Base-by-base conservation (phyloP, 805 yeast species). In the Saccharomycopsis babjevae region DNA sequence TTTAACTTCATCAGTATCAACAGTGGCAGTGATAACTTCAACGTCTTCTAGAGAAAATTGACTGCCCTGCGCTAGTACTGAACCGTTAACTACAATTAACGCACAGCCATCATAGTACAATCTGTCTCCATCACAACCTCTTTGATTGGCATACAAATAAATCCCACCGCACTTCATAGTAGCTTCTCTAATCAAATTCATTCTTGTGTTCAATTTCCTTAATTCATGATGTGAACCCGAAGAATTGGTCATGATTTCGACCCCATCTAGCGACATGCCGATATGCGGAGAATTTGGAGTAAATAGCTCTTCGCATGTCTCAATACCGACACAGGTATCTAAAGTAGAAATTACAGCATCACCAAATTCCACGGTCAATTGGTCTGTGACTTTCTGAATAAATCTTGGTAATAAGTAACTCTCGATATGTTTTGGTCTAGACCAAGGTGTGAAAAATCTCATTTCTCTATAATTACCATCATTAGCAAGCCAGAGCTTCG, bases 101-200 rank as follows among this genome's bases (percentile, higher is more conserved):
- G 99, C 97, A 76, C 97, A 89, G 0, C 99, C 99, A 72, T 94
- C 99, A 70, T 94, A 94, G 73, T 94, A 94, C 54, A 94, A 75
- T 62, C 99, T 79, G 70, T 96, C 99, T 67, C 99, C 99, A 71
- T 94, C 99, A 72, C 99, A 94, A 1, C 99, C 99, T 66, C 88
- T 85, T 74, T 96, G 99, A 73, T 94, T 94, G 18, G 98, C 82
- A 68, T 94, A 94, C 57, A 94, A 76, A 68, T 94, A 94, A 32
- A 94, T 83, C 40, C 99, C 99, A 59, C 99, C 99, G 70, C 97
- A 92, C 73, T 94, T 91, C 59, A 89, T 82, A 1, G 98, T 92
- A 1, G 99, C 98, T 70, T 89, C 97, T 16, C 84, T 82, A 67
- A 94, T 94, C 69, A 94, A 78, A 61, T 86, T 82, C 76, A 94